Evolutionary conservation across 192 early-diverging fungal genomes (phyloP).

Genomic region (Backusella liffmaniae): DNA sequence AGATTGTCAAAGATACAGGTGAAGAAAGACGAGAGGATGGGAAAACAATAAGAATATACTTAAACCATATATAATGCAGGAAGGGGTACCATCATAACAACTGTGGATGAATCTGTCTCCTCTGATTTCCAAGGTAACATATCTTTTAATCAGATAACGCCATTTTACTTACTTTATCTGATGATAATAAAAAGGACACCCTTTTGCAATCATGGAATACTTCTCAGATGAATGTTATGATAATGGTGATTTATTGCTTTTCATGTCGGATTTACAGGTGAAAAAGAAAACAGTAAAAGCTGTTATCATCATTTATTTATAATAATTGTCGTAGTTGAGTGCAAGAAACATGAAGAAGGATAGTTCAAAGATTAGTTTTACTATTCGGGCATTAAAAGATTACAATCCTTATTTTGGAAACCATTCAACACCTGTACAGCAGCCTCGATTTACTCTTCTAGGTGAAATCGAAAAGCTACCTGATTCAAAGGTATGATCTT

Average conservation of each 20-base stretch:
- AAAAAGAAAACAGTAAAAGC: background rate
- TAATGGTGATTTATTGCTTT: constrained; percentile 41
- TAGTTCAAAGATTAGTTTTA: constrained; percentile 36
- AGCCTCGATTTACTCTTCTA: constrained; percentile 46
- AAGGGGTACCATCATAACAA: constrained; percentile 1
- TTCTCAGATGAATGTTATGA: constrained; percentile 44
- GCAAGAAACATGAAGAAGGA: constrained; percentile 19
- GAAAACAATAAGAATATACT: background rate
- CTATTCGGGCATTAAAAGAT: constrained; percentile 35
- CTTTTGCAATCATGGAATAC: constrained; percentile 53
- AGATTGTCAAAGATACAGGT: constrained; percentile 3
- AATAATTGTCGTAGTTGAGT: constrained; percentile 16
- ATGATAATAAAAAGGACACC: constrained; percentile 28
- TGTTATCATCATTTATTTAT: background rate
- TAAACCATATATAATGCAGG: background rate
- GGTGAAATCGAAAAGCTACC: constrained; percentile 33
- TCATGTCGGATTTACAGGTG: constrained; percentile 44
- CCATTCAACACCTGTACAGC: constrained; percentile 32
- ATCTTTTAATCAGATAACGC: background rate
- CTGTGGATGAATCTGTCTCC: background rate
- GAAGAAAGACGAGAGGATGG: background rate
- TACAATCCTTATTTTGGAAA: constrained; percentile 26
- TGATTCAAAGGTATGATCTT: background rate
- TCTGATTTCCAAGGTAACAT: constrained; percentile 3
- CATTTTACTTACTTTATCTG: background rate